Evolutionary conservation across 2,329 filamentous ascomycete genomes (phyloP), one percentile per base, ranked within the genome.

Genomic region (Albophoma yamanashiensis): DNA sequence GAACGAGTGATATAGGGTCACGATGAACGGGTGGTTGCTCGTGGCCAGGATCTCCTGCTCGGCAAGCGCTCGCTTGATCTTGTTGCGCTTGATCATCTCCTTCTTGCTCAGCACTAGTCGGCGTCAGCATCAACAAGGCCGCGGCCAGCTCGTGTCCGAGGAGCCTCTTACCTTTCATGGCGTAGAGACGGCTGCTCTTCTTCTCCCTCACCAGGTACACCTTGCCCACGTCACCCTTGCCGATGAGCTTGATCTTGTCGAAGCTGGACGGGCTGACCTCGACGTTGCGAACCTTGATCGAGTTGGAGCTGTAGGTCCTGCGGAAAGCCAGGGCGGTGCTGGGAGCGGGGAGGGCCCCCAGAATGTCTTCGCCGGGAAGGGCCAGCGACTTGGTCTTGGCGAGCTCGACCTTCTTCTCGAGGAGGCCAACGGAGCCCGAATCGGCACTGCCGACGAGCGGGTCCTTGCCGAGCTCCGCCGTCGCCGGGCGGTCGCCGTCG

Each of bases 81-180:
- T 99, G 81, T 99, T 99, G 61, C 94, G 89, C 80, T 99, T 99
- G 76, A 99, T 99, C 94, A 99, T 99, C 76, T 99, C 94, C 80
- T 97, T 97, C 78, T 99, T 99, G 82, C 92, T 97, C 75, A 99
- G 74, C 7, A 99, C 94, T 97, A 71, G 59, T 7, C 3, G 20
- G n/a, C 14, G 15, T 9, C 56, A 17, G 34, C 38, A 59, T 56
- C 55, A 40, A 58, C 31, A 31, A 25, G 17, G 15, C 25, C 4
- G 22, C 9, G 12, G 9, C 43, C 9, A 2, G 12, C 9, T 38
- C 34, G 3, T 34, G 42, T 20, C 52, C 25, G 4, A 12, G 14
- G 20, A 20, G 7, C 22, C 81, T 67, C 81, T 67, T 74, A 97
- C 93, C 93, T 78, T 99, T 99, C 94, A 99, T 99, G 59, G 94